A percentile compares a stretch with the other conserved stretches of the same genome.
Evolutionary conservation across 768 basidiomycete species (phyloP).

Genomic region (Boletus rubescentipes): DNA sequence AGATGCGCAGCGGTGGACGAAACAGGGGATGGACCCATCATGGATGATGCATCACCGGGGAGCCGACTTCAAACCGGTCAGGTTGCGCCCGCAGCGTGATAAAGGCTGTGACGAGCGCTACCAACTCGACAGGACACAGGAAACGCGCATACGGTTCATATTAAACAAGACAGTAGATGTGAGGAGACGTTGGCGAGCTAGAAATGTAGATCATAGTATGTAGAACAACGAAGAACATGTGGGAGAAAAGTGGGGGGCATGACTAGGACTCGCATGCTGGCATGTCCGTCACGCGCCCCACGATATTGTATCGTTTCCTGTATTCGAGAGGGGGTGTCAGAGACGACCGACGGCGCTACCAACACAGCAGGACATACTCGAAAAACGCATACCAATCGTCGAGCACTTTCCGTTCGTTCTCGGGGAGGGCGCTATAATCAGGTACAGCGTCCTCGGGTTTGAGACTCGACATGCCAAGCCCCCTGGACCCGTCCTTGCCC

Average conservation of each 20-base stretch:
- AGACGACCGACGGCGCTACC: too few species aligned
- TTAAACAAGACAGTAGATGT: neutral
- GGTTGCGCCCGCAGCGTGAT: neutral
- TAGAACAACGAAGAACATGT: too few species aligned
- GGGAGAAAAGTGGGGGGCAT: too few species aligned
- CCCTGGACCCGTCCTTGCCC: slow-evolving; percentile 90
- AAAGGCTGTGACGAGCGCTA: neutral
- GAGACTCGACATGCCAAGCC: slow-evolving; percentile 86
- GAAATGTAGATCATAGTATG: too few species aligned
- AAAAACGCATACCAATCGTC: slow-evolving; percentile 92
- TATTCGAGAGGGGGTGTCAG: neutral
- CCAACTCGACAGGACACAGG: too few species aligned
- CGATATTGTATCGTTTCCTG: slow-evolving; percentile 86
- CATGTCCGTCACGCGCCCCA: slow-evolving; percentile 68
- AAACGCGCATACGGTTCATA: neutral
- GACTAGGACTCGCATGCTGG: slow-evolving; percentile 27
- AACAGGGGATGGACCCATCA: neutral
- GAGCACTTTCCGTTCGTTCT: slow-evolving; percentile 73
- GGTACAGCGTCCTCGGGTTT: slow-evolving; percentile 82
- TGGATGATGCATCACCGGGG: too few species aligned
- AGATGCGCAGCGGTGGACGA: neutral
- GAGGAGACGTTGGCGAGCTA: too few species aligned
- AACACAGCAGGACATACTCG: slow-evolving; percentile 49
- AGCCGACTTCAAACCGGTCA: neutral
- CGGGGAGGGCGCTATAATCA: slow-evolving; percentile 76